Evolutionary conservation across 2,329 filamentous ascomycete genomes (phyloP), one percentile per base, ranked within the genome.

Genomic region (Leptographium flavum): DNA sequence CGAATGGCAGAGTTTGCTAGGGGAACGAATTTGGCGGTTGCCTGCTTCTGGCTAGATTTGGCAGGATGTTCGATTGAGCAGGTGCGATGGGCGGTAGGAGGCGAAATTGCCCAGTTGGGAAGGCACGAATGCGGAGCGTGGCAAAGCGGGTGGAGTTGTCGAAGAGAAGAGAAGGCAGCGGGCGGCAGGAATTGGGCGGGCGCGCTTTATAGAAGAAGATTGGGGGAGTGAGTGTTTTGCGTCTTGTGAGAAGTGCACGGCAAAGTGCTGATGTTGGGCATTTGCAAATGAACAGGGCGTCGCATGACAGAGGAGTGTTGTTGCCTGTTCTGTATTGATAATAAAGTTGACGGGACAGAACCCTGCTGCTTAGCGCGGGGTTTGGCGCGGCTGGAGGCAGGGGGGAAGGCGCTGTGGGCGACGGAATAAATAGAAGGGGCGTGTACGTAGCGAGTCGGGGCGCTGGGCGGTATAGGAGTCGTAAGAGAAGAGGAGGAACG

Each of bases 301-400:
- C 49, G 47, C 47, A 51, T 51, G 49, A 51, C 49, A 49, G 47
- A 47, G 30, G 37, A 31, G 19, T 27, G 15, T 47, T 43, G 47
- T 51, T 51, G 49, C 49, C 49, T 51, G 47, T 50, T 50, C 44
- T 43, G 43, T 51, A 47, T 47, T 46, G 47, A 47, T 51, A 49
- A 47, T 49, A 49, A 43, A 46, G 42, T 50, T 50, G 47, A 39
- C n/a, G 32, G 35, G 41, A 22, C 30, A 48, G 30, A 42, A 35
- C 31, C 8, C 42, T 33, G 41, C n/a, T 31, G 42, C 23, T 42
- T 51, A 47, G 49, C 47, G 49, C 49, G 47, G 47, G 45, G 47
- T 51, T 43, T 38, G 45, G 47, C 45, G 42, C 33, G 39, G 45
- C 32, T 32, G 39, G 46, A 32, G 27, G 38, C 37, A 25, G 39